phyloP scores from a whole-genome alignment of 257 asterid species.

The Fraxinus pennsylvanica region DNA sequence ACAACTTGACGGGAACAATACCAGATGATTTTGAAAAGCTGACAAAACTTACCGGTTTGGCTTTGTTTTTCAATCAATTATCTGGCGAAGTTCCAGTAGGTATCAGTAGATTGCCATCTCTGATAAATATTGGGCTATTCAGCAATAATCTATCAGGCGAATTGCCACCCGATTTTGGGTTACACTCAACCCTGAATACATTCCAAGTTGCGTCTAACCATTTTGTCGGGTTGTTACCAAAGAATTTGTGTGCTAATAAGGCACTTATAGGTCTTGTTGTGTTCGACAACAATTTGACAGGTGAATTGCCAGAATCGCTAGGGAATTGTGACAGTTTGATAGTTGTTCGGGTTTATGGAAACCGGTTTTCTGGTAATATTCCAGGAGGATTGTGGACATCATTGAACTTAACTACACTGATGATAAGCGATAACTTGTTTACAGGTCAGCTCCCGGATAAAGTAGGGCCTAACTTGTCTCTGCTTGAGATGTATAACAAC shows the following conservation, averaged over 20 bases:
- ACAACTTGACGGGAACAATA: constrained; percentile 58
- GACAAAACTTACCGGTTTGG: constrained; percentile 54
- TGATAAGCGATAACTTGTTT: constrained; percentile 53
- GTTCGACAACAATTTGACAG: constrained; percentile 55
- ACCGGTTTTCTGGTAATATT: constrained; percentile 56
- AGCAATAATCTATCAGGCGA: constrained; percentile 66
- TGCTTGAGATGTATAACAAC: constrained; percentile 59
- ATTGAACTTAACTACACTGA: constrained; percentile 29
- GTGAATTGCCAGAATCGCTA: constrained; percentile 63
- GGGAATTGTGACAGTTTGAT: constrained; percentile 52
- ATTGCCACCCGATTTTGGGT: constrained; percentile 79
- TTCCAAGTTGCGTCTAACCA: constrained; percentile 59
- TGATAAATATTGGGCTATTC: constrained; percentile 39
- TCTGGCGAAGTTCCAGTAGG: constrained; percentile 70
- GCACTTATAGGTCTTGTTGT: constrained; percentile 47
- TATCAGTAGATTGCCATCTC: constrained; percentile 53
- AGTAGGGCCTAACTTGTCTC: constrained; percentile 37
- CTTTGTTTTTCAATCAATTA: constrained; percentile 52
- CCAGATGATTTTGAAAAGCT: constrained; percentile 69
- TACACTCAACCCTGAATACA: constrained; percentile 42
- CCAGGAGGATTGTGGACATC: constrained; percentile 70
- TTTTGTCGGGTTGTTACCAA: constrained; percentile 58
- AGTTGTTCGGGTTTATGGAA: constrained; percentile 35
- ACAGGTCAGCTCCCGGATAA: constrained; percentile 59
- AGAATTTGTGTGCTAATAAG: constrained; percentile 53